phyloP scores from a whole-genome alignment of 2,329 filamentous ascomycete genomes.

The Diaporthe citriasiana region DNA sequence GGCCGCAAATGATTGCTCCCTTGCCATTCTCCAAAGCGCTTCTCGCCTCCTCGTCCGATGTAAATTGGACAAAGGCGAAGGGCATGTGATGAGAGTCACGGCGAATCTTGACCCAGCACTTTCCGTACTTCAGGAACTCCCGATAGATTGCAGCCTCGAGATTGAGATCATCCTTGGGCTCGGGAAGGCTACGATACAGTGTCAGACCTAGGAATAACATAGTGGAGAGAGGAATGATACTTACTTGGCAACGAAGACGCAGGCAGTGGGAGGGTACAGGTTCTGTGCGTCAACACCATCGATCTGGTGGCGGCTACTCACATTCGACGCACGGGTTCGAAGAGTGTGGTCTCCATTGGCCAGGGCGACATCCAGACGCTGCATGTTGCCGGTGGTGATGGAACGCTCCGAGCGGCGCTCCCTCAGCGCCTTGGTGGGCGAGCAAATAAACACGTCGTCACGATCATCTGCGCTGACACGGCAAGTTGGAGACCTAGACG shows the following conservation, averaged over 20 bases:
- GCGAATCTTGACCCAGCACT: conserved; percentile 74
- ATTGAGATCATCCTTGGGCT: conserved; percentile 62
- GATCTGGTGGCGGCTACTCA: conserved; percentile 42
- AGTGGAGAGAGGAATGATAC: conserved; percentile 46
- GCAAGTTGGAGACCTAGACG: conserved; percentile 15
- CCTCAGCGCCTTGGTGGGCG: conserved; percentile 23
- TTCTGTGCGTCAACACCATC: conserved; percentile 64
- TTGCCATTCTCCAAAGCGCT: conserved; percentile 62
- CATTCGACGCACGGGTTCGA: conserved; percentile 39
- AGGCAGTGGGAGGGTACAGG: conserved; percentile 67
- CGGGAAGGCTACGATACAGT: conserved; percentile 63
- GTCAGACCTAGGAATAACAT: conserved; percentile 39
- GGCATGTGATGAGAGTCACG: conserved; percentile 71
- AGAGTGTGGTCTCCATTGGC: conserved; percentile 33
- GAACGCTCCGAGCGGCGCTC: conserved; percentile 35
- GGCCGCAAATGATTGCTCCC: conserved; percentile 65
- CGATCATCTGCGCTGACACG: not conserved
- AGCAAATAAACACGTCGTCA: conserved; percentile 36
- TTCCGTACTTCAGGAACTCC: conserved; percentile 67
- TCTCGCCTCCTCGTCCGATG: conserved; percentile 61
- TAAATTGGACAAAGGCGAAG: conserved; percentile 75
- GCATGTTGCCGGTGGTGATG: conserved; percentile 23
- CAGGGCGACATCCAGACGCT: conserved; percentile 30
- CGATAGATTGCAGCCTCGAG: conserved; percentile 67
- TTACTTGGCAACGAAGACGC: conserved; percentile 78